Conservation (phyloP, 352 stramenopile species). For the Globisporangium ultimum region DNA sequence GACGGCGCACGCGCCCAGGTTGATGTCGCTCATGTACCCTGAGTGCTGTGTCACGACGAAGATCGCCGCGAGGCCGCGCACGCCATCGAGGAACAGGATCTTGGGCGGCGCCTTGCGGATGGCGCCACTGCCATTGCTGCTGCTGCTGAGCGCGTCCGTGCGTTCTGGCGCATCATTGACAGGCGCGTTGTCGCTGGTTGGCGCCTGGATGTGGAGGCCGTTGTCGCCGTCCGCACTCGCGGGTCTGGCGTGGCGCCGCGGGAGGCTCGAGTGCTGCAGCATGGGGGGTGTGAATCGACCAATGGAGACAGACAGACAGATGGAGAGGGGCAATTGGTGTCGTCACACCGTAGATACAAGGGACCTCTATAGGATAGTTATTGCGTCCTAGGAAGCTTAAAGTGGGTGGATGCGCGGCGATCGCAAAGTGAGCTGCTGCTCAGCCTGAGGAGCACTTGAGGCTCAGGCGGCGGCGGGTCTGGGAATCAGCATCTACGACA, state of each 20-base stretch:
- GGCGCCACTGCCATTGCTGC: neutral
- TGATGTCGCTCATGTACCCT: conserved; percentile 11
- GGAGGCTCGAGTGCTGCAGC: neutral
- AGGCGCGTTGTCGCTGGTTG: too few relatives aligned
- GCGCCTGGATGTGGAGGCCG: neutral
- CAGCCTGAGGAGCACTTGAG: too few relatives aligned
- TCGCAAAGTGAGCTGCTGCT: too few relatives aligned
- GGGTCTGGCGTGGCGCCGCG: neutral
- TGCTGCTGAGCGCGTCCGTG: neutral
- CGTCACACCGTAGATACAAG: too few relatives aligned
- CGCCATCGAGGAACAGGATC: conserved; percentile 7
- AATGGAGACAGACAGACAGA: too few relatives aligned
- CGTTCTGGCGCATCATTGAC: neutral
- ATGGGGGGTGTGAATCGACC: neutral
- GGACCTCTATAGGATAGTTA: too few relatives aligned
- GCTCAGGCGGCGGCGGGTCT: too few relatives aligned
- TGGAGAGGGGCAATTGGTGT: too few relatives aligned
- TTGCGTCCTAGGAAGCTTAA: too few relatives aligned
- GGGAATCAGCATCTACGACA: too few relatives aligned
- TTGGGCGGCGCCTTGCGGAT: neutral
- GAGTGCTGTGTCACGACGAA: conserved; percentile 20
- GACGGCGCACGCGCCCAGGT: conserved; percentile 9
- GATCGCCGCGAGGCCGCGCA: conserved; percentile 9
- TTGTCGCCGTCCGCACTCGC: neutral
- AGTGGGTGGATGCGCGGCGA: too few relatives aligned